phyloP scores from a whole-genome alignment of 2,329 filamentous ascomycete genomes.

The Cladorrhinum sp. region DNA sequence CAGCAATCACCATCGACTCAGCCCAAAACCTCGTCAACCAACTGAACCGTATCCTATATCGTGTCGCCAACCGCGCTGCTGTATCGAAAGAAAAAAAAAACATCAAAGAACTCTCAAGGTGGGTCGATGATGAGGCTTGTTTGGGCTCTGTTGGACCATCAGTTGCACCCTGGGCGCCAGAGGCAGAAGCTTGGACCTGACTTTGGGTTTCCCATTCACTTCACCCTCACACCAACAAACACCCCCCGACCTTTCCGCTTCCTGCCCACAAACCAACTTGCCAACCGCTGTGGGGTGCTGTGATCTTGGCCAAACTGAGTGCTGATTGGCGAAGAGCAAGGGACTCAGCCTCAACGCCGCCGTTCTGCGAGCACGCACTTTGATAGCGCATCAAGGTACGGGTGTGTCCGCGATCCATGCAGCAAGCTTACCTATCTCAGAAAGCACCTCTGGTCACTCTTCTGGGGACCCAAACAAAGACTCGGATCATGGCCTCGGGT shows the following conservation, averaged over 20 bases:
- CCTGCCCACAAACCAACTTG: neutral
- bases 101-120: neutral
- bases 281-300: neutral
- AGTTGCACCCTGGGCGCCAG: no score
- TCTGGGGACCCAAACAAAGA: neutral
- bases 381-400: conserved; percentile 15
- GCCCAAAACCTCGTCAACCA: neutral
- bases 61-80: neutral
- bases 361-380: conserved; percentile 4
- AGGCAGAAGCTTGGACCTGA: no score
- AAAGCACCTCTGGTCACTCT: neutral
- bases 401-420: conserved; percentile 20
- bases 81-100: neutral
- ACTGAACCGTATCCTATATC: neutral
- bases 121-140: neutral
- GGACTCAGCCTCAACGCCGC: conserved; percentile 23
- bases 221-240: no score
- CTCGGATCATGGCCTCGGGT: neutral
- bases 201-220: neutral
- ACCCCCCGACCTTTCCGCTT: neutral
- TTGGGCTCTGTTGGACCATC: neutral
- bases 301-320: neutral
- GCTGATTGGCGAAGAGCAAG: conserved; percentile 13
- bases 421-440: conserved; percentile 16
- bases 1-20: neutral